Conservation (phyloP, 192 early-diverging fungal species). For the Podila verticillata region DNA sequence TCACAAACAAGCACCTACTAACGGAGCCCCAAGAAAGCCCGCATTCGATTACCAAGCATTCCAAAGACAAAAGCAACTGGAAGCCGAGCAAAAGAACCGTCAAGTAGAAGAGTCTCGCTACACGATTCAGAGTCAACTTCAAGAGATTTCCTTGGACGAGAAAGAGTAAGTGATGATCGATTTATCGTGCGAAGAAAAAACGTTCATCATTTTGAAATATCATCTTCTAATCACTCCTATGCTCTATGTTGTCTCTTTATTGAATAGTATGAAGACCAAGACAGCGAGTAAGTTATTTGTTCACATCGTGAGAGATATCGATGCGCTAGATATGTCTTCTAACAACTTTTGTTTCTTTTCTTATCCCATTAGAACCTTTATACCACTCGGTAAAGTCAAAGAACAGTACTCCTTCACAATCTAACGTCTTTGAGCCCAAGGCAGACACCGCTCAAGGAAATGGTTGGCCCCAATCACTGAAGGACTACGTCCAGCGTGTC, state of each 20-base stretch:
- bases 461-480: slow-evolving; percentile 32
- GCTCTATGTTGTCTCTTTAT: neutral
- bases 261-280: slow-evolving; percentile 3
- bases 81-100: slow-evolving; percentile 17
- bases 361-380: slow-evolving; percentile 21
- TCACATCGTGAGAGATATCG: neutral
- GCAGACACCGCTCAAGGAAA: slow-evolving; percentile 14
- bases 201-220: neutral
- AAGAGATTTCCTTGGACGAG: neutral
- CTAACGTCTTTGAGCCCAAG: slow-evolving; percentile 41
- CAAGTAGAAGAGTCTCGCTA: slow-evolving; percentile 1
- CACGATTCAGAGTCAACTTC: slow-evolving; percentile 9
- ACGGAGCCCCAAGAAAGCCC: neutral
- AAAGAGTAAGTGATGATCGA: neutral
- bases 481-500: slow-evolving; percentile 52
- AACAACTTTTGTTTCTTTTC: neutral
- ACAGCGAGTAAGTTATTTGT: neutral
- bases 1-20: neutral
- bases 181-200: neutral
- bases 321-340: neutral
- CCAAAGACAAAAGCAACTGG: slow-evolving; percentile 44
- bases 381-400: slow-evolving; percentile 52
- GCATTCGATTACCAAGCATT: slow-evolving; percentile 45
- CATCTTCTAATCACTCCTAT: neutral
- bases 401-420: slow-evolving; percentile 42